Conservation (phyloP, 345 rosid genomes). For the Arabis alpina region DNA sequence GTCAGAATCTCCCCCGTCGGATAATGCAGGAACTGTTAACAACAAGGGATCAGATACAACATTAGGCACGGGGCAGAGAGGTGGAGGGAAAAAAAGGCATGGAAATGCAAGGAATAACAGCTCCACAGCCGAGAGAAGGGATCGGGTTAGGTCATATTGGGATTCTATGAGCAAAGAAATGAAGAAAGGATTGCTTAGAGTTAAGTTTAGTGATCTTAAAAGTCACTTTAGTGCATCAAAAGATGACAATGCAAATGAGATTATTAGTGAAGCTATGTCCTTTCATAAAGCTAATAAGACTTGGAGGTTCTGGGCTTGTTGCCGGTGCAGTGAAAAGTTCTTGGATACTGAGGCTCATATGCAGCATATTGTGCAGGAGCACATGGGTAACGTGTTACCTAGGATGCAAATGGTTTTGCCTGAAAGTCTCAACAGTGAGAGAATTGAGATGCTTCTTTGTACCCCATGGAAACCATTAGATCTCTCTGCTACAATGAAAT, state of each 20-base stretch:
- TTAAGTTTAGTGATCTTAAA: slow-evolving; percentile 66
- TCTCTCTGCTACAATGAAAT: slow-evolving; percentile 60
- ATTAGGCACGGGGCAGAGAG: slow-evolving; percentile 57
- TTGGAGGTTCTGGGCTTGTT: slow-evolving; percentile 88
- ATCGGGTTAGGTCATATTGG: slow-evolving; percentile 72
- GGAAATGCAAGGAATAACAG: slow-evolving; percentile 61
- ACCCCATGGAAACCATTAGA: slow-evolving; percentile 90
- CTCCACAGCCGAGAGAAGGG: slow-evolving; percentile 65
- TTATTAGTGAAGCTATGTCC: slow-evolving; percentile 65
- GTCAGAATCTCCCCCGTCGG: slow-evolving; percentile 51
- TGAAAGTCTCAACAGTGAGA: slow-evolving; percentile 63
- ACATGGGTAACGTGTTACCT: slow-evolving; percentile 72
- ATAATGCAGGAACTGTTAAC: slow-evolving; percentile 48
- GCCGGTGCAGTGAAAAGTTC: slow-evolving; percentile 67
- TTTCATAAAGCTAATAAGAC: slow-evolving; percentile 62
- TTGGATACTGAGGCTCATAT: slow-evolving; percentile 65
- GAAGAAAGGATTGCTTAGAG: slow-evolving; percentile 66
- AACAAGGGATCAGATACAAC: slow-evolving; percentile 54
- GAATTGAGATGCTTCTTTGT: slow-evolving; percentile 73
- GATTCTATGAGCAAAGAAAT: slow-evolving; percentile 58
- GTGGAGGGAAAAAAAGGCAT: slow-evolving; percentile 72
- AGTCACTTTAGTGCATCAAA: slow-evolving; percentile 62
- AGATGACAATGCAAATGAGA: slow-evolving; percentile 59
- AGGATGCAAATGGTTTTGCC: slow-evolving; percentile 83
- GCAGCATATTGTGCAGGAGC: slow-evolving; percentile 82